phyloP scores from a whole-genome alignment of 2,329 filamentous ascomycete genomes.

The Pestalotiopsis sp. region DNA sequence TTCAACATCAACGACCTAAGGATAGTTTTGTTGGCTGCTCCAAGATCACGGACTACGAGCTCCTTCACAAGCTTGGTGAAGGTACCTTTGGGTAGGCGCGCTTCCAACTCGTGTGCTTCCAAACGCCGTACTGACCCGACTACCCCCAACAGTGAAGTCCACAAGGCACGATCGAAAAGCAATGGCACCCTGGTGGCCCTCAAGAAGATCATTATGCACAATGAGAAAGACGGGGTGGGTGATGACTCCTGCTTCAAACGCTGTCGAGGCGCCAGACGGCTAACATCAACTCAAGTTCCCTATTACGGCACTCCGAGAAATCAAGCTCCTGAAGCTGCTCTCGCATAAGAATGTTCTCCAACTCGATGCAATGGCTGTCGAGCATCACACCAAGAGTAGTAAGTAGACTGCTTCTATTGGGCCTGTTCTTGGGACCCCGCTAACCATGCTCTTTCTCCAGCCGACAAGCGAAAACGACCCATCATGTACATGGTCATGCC shows the following conservation, averaged over 20 bases:
- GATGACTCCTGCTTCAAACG: neutral
- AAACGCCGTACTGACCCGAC: neutral
- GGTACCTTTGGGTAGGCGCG: slow-evolving; percentile 82
- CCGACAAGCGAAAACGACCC: slow-evolving; percentile 76
- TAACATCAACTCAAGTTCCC: slow-evolving; percentile 63
- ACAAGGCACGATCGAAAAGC: slow-evolving; percentile 78
- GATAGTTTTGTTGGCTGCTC: slow-evolving; percentile 81
- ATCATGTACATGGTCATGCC: slow-evolving; percentile 99
- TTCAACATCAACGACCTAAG: slow-evolving; percentile 54
- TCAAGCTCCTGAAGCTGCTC: slow-evolving; percentile 95
- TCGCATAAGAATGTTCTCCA: slow-evolving; percentile 85
- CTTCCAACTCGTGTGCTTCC: neutral
- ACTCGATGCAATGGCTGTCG: slow-evolving; percentile 95
- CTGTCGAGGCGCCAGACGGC: slow-evolving; percentile 6
- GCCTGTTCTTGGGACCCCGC: neutral
- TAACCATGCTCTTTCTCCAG: slow-evolving; percentile 38
- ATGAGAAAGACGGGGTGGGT: slow-evolving; percentile 91
- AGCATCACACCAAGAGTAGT: slow-evolving; percentile 52
- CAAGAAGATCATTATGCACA: slow-evolving; percentile 99
- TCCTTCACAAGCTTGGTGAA: slow-evolving; percentile 83
- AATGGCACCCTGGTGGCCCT: slow-evolving; percentile 78
- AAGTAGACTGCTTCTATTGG: slow-evolving; percentile 11
- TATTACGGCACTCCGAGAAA: slow-evolving; percentile 96
- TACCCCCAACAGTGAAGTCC: slow-evolving; percentile 68
- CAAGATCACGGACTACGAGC: slow-evolving; percentile 75